phyloP scores from a whole-genome alignment of 805 yeast species.

The Osmozyma mogii region DNA sequence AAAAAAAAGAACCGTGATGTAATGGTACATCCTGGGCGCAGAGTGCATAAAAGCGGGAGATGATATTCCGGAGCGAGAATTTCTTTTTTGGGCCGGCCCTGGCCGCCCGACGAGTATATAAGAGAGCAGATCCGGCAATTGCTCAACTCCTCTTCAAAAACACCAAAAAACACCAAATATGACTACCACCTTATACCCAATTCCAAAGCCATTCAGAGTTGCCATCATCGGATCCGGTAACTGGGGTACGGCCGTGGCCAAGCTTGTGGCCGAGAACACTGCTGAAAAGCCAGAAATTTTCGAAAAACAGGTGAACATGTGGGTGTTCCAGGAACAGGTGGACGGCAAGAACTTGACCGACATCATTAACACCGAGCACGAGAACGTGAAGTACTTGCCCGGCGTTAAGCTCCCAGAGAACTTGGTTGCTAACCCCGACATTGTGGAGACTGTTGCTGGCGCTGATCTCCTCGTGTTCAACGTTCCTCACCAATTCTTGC shows the following conservation, averaged over 20 bases:
- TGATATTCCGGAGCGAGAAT: too few species aligned
- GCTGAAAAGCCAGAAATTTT: constrained; percentile 31
- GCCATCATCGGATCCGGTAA: constrained; percentile 40
- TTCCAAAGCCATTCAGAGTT: constrained; percentile 22
- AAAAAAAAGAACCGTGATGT: too few species aligned
- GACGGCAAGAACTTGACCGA: constrained; percentile 36
- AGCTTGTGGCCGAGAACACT: constrained; percentile 37
- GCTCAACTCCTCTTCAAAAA: too few species aligned
- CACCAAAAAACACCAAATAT: too few species aligned
- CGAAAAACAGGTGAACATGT: constrained; percentile 33
- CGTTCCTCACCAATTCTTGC: constrained; percentile 40
- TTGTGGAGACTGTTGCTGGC: constrained; percentile 28
- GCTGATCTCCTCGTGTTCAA: constrained; percentile 39
- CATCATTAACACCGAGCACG: constrained; percentile 35
- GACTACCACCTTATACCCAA: background rate
- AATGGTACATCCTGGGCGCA: too few species aligned
- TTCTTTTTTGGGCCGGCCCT: too few species aligned
- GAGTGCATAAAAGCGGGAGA: too few species aligned
- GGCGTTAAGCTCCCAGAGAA: constrained; percentile 34
- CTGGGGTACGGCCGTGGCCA: constrained; percentile 43
- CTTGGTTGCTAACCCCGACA: constrained; percentile 33
- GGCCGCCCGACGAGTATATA: too few species aligned
- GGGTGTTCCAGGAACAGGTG: constrained; percentile 37
- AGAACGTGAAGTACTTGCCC: constrained; percentile 38
- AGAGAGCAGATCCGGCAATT: too few species aligned